Conservation (phyloP, 2,329 filamentous ascomycete genomes). For the Exophiala viscosa region DNA sequence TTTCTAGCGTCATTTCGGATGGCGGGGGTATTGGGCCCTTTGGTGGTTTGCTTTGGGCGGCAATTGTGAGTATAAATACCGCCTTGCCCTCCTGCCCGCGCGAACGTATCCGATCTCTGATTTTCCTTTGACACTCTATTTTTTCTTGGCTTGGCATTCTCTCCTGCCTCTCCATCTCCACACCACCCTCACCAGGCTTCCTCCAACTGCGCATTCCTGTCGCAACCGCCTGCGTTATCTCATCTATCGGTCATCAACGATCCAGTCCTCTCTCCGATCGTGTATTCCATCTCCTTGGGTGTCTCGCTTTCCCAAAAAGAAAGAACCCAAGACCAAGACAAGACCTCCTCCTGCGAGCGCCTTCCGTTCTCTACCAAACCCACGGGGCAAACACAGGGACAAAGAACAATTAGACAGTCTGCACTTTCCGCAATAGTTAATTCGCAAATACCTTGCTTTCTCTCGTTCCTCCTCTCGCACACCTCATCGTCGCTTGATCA, state of each 20-base stretch:
- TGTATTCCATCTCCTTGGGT: conserved; percentile 16
- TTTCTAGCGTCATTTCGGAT: not conserved
- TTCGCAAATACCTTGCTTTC: conserved; percentile 21
- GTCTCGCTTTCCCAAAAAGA: conserved; percentile 10
- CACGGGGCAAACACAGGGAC: conserved; percentile 9
- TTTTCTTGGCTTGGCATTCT: conserved; percentile 23
- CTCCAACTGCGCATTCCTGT: conserved; percentile 12
- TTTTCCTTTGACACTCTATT: conserved; percentile 13
- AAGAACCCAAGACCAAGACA: not conserved
- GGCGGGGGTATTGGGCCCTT: conserved; percentile 11
- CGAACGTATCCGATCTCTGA: conserved; percentile 18
- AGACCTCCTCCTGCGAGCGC: conserved; percentile 8
- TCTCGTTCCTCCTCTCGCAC: conserved; percentile 38
- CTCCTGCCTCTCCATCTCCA: conserved; percentile 11
- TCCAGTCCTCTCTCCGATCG: conserved; percentile 14
- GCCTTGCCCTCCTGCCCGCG: conserved; percentile 17
- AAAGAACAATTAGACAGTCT: conserved; percentile 23
- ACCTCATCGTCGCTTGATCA: conserved; percentile 37
- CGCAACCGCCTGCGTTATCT: conserved; percentile 17
- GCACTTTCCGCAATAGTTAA: conserved; percentile 27
- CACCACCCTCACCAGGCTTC: conserved; percentile 15
- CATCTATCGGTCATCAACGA: conserved; percentile 8
- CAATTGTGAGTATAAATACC: conserved; percentile 17
- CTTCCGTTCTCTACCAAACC: conserved; percentile 18
- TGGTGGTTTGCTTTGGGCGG: no score